Evolutionary conservation across 78 protist species (phyloP).

Genomic region (Dictyostelium purpureum): DNA sequence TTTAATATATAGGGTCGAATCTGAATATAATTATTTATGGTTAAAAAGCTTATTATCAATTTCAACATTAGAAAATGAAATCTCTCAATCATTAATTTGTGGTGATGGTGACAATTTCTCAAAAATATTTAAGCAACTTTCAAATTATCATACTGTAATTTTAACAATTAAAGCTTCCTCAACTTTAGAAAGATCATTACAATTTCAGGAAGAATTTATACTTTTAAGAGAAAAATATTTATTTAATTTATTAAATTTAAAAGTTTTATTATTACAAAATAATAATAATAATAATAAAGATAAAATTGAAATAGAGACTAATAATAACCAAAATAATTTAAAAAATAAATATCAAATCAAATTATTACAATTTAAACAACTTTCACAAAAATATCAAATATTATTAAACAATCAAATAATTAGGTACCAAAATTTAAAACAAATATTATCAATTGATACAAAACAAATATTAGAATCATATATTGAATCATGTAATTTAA

Average conservation of each 20-base stretch:
- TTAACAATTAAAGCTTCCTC: slow-evolving; percentile 3
- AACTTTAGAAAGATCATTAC: slow-evolving; percentile 22
- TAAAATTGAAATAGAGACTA: background rate
- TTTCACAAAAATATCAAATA: background rate
- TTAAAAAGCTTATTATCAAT: slow-evolving; percentile 27
- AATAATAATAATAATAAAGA: background rate
- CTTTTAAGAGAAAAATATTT: slow-evolving; percentile 17
- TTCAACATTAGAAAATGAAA: slow-evolving; percentile 8
- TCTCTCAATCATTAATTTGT: background rate
- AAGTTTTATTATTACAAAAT: background rate
- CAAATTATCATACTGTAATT: slow-evolving; percentile 8
- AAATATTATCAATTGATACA: background rate
- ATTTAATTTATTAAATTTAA: slow-evolving; percentile 46
- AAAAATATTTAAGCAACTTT: background rate
- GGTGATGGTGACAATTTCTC: background rate
- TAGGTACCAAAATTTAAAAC: background rate
- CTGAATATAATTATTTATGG: slow-evolving; percentile 62
- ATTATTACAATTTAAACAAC: background rate
- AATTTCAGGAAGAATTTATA: slow-evolving; percentile 55
- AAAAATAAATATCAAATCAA: background rate
- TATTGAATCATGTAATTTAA: slow-evolving; percentile 1
- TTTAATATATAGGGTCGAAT: slow-evolving; percentile 5
- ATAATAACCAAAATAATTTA: background rate
- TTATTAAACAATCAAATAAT: background rate
- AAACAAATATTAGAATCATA: slow-evolving; percentile 21